A percentile compares a stretch with the other conserved stretches of the same genome.
These are phyloP conservation scores for Geoglossum glabrum DNA, from an alignment of 495 filamentous ascomycete species.

Conservation along the genomic window DNA sequence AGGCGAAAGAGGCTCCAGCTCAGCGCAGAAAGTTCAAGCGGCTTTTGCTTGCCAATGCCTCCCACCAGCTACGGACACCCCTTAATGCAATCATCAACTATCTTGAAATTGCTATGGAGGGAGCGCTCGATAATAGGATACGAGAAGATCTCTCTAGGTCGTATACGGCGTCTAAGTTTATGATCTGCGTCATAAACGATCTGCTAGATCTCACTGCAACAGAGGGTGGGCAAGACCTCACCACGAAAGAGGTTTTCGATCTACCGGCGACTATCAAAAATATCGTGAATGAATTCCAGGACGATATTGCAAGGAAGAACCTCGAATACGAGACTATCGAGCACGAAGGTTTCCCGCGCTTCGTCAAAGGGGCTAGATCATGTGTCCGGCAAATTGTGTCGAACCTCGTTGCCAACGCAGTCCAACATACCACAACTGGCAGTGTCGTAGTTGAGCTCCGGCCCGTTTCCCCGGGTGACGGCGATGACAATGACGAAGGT, in stretches of 20 bases:
- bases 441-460: conserved; percentile 52
- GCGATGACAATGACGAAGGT: neutral
- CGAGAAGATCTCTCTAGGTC: conserved; percentile 72
- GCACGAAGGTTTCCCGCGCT: conserved; percentile 43
- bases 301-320: conserved; percentile 56
- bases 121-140: conserved; percentile 60
- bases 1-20: conserved; percentile 71
- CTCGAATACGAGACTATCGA: conserved; percentile 46
- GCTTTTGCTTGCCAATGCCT: conserved; percentile 73
- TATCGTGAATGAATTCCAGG: conserved; percentile 51
- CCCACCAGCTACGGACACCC: conserved; percentile 86
- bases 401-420: conserved; percentile 71
- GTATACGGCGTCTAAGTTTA: conserved; percentile 86
- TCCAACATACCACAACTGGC: conserved; percentile 59
- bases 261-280: conserved; percentile 51
- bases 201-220: conserved; percentile 80
- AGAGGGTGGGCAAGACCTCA: conserved; percentile 59
- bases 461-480: conserved; percentile 11
- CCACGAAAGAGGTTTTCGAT: conserved; percentile 70
- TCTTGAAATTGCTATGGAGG: conserved; percentile 82
- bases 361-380: conserved; percentile 62
- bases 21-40: conserved; percentile 66
- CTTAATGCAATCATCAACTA: conserved; percentile 95
- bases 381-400: conserved; percentile 60
- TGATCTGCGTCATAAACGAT: conserved; percentile 94